Percentiles rank a stretch among this genome's conserved stretches.
phyloP scores from a whole-genome alignment of 2,329 filamentous ascomycete species.

The Clonostachys solani region DNA sequence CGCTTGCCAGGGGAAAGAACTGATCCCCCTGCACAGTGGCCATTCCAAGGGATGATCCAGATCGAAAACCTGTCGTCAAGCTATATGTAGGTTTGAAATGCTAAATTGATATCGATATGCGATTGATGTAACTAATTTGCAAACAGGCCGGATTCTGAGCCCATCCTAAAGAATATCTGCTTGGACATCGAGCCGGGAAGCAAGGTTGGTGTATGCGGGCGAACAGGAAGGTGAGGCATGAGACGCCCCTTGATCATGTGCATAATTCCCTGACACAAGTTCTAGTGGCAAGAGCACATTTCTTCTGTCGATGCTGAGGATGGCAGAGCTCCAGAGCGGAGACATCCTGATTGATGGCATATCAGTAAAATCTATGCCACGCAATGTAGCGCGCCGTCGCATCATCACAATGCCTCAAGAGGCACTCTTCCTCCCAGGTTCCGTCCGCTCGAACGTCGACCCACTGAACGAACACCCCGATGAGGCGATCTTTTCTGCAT shows the following conservation, averaged over 20 bases:
- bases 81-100: slow-evolving; percentile 11
- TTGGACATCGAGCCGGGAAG: slow-evolving; percentile 19
- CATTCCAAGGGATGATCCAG: slow-evolving; percentile 14
- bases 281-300: slow-evolving; percentile 33
- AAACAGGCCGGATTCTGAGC: not conserved
- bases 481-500: slow-evolving; percentile 21
- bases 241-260: no score
- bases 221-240: slow-evolving; percentile 20
- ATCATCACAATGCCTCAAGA: slow-evolving; percentile 52
- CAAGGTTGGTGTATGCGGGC: slow-evolving; percentile 28
- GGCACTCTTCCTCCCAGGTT: slow-evolving; percentile 42
- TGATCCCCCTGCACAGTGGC: slow-evolving; percentile 14
- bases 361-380: slow-evolving; percentile 27
- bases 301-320: slow-evolving; percentile 26
- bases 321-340: slow-evolving; percentile 24
- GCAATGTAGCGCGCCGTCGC: slow-evolving; percentile 34
- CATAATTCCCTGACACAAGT: not conserved
- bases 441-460: slow-evolving; percentile 36
- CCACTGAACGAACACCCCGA: slow-evolving; percentile 22
- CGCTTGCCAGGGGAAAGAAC: slow-evolving; percentile 5
- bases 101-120: no score
- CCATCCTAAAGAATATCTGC: slow-evolving; percentile 11
- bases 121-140: no score
- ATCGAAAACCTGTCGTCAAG: slow-evolving; percentile 16
- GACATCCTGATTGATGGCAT: slow-evolving; percentile 37